A percentile compares a stretch with the other conserved stretches of the same genome.
These are phyloP conservation scores for Casuarina glauca DNA, from an alignment of 306 rosid genomes.

Conservation along the genomic window DNA sequence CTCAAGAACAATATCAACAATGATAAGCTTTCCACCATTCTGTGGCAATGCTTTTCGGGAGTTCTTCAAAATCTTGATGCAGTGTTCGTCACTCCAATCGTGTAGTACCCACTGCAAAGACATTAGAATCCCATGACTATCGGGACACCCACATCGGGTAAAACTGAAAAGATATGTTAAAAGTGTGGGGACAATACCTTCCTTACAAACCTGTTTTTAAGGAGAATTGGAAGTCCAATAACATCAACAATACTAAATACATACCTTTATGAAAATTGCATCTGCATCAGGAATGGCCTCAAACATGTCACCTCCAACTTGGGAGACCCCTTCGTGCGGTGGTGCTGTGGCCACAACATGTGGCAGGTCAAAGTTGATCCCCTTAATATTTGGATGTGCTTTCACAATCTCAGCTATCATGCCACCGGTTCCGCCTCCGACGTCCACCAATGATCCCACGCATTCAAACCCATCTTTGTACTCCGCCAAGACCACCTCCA, in stretches of 20 bases:
- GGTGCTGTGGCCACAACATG: conserved; percentile 38
- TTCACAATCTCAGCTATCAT: conserved; percentile 30
- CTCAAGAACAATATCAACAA: conserved; percentile 26
- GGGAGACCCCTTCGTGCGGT: conserved; percentile 27
- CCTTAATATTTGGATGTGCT: conserved; percentile 34
- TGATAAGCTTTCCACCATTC: neutral
- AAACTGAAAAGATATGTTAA: too few species aligned
- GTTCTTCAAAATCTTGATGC: conserved; percentile 51
- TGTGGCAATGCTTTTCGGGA: neutral
- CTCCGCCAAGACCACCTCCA: conserved; percentile 4
- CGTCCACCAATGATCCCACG: conserved; percentile 33
- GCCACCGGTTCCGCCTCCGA: conserved; percentile 43
- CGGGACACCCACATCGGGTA: too few species aligned
- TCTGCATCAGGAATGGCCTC: conserved; percentile 38
- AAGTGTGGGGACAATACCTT: too few species aligned
- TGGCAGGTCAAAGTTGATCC: conserved; percentile 45
- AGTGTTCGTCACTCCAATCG: conserved; percentile 55
- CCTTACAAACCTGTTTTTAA: too few species aligned
- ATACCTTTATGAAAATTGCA: conserved; percentile 44
- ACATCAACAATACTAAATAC: neutral
- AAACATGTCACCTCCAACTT: conserved; percentile 46
- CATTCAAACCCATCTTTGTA: conserved; percentile 25
- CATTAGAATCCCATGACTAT: neutral
- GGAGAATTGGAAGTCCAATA: too few species aligned
- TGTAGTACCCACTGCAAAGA: conserved; percentile 58